Evolutionary conservation across 148 eudicot genomes (phyloP), one percentile per base, ranked within the genome.

Genomic region (Linanthus parryae): DNA sequence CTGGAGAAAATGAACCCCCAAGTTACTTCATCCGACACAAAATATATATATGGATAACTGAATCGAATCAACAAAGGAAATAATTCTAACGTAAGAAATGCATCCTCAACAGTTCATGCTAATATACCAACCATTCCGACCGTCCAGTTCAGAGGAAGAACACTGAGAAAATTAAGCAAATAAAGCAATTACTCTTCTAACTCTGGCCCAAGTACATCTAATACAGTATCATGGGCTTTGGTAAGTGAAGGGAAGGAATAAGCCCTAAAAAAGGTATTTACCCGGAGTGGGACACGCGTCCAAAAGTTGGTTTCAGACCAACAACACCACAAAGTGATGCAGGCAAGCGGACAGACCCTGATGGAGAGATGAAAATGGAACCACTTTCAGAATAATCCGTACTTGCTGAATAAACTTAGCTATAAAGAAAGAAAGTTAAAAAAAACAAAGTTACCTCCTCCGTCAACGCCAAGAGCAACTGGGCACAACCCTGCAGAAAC

Each of bases 401-500:
- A n/a, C n/a, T n/a, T n/a, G n/a, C n/a, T n/a, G n/a, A n/a, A n/a
- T n/a, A n/a, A n/a, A n/a, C n/a, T n/a, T n/a, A n/a, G n/a, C n/a
- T n/a, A n/a, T n/a, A n/a, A n/a, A n/a, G n/a, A n/a, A n/a, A n/a
- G n/a, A n/a, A n/a, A n/a, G n/a, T n/a, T n/a, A n/a, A n/a, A n/a
- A n/a, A 17, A 17, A 39, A 23, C 22, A 44, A 1, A 57, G 16
- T 53, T 78, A 92, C 99, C 99, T 56, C 96, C 99, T n/a, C 99
- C 99, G 59, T 94, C 99, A 62, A 94, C 95, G 55, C 96, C 99
- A 45, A 94, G 95, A 22, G 99, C 85, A 42, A 71, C 76, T 59
- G 99, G 99, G 75, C 99, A 94, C 62, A 94, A 57, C 40, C 99
- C 99, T 52, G 99, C 81, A 52, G 80, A 71, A n/a, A 94, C 99